phyloP scores from a whole-genome alignment of 805 yeast species.

The Kregervanrija delftensis region DNA sequence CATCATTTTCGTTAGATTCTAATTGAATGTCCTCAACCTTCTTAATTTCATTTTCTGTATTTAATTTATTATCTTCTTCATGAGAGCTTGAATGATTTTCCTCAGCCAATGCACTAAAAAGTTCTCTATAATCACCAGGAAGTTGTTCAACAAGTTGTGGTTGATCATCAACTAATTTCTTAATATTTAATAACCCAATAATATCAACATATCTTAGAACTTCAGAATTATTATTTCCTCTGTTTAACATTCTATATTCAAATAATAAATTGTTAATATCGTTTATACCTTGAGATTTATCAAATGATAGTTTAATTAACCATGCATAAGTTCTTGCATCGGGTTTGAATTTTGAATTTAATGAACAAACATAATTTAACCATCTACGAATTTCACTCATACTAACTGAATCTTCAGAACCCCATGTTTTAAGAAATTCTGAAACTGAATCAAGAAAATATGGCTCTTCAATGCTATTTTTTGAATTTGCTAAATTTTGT shows the following conservation, averaged over 20 bases:
- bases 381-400: slow-evolving; percentile 19
- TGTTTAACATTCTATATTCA: slow-evolving; percentile 11
- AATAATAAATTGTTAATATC: slow-evolving; percentile 12
- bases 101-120: slow-evolving; percentile 14
- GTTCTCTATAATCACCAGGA: slow-evolving; percentile 19
- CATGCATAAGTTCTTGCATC: slow-evolving; percentile 26
- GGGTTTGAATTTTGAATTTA: slow-evolving; percentile 14
- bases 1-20: slow-evolving; percentile 2
- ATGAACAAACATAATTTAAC: slow-evolving; percentile 16
- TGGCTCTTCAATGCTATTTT: slow-evolving; percentile 16
- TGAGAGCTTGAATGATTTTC: background rate
- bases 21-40: slow-evolving; percentile 1
- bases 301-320: slow-evolving; percentile 21
- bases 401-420: slow-evolving; percentile 20
- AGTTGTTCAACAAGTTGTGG: slow-evolving; percentile 19
- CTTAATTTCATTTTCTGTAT: background rate
- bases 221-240: slow-evolving; percentile 24
- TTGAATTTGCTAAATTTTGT: slow-evolving; percentile 41
- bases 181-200: slow-evolving; percentile 37
- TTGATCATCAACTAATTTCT: slow-evolving; percentile 27
- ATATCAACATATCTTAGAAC: slow-evolving; percentile 39
- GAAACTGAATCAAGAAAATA: slow-evolving; percentile 63
- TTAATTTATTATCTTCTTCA: background rate
- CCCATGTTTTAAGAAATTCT: slow-evolving; percentile 43
- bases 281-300: slow-evolving; percentile 13